Percentiles rank a stretch among this genome's conserved stretches.
Evolutionary conservation across 2,329 filamentous ascomycete genomes (phyloP).

Genomic region (Helotiales sp.): DNA sequence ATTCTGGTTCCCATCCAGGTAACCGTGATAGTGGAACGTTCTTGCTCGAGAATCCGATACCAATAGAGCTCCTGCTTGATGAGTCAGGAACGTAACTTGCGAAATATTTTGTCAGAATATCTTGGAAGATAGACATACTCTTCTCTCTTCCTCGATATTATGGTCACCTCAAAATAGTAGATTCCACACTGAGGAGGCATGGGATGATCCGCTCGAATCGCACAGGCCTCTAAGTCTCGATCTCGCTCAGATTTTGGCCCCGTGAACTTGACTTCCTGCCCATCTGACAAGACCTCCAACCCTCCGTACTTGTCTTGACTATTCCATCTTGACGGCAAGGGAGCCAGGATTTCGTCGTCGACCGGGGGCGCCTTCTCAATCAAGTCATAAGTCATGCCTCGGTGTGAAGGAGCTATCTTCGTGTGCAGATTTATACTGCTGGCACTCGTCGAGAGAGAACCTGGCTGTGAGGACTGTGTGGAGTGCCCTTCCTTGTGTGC

Average conservation of each 20-base stretch:
- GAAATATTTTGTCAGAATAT: background rate
- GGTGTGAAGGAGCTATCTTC: slow-evolving; percentile 67
- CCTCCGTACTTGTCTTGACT: slow-evolving; percentile 74
- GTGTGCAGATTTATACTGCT: slow-evolving; percentile 58
- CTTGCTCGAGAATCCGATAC: slow-evolving; percentile 65
- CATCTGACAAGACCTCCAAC: slow-evolving; percentile 76
- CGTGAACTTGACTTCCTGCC: slow-evolving; percentile 70
- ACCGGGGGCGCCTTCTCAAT: slow-evolving; percentile 72
- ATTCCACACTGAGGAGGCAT: slow-evolving; percentile 92
- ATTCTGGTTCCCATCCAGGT: slow-evolving; percentile 70
- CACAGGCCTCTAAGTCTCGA: slow-evolving; percentile 75
- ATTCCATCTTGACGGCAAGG: slow-evolving; percentile 84
- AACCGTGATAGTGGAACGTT: slow-evolving; percentile 59
- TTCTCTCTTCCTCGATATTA: slow-evolving; percentile 70
- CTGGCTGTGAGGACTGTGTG: slow-evolving; percentile 50
- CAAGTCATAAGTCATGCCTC: slow-evolving; percentile 82
- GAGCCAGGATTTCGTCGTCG: slow-evolving; percentile 67
- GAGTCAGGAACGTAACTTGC: slow-evolving; percentile 23
- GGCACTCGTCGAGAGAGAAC: slow-evolving; percentile 58
- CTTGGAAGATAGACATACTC: slow-evolving; percentile 54
- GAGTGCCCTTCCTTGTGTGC: slow-evolving; percentile 50
- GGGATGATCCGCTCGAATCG: slow-evolving; percentile 80
- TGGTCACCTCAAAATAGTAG: slow-evolving; percentile 86
- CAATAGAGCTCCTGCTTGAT: slow-evolving; percentile 59
- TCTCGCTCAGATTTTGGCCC: slow-evolving; percentile 53